These are phyloP conservation scores for Brassica juncea DNA, from an alignment of 345 rosid species.

Conservation along the genomic window DNA sequence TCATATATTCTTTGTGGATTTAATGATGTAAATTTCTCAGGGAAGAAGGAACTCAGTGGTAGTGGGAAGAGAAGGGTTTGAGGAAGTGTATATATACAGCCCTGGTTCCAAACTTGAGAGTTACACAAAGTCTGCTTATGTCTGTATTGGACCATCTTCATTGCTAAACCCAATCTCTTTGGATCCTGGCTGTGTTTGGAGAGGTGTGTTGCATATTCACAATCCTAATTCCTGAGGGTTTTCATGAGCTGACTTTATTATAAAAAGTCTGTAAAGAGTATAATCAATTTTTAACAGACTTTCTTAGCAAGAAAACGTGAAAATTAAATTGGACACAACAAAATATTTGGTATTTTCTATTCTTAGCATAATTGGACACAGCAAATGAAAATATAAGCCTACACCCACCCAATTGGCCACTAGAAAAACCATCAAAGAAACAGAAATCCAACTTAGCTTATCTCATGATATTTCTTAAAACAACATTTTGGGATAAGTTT, in stretches of 20 bases:
- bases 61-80: constrained; percentile 66
- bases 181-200: constrained; percentile 68
- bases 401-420: too few relatives aligned
- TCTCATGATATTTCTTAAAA: too few relatives aligned
- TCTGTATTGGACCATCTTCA: constrained; percentile 70
- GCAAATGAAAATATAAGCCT: too few relatives aligned
- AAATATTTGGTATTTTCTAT: too few relatives aligned
- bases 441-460: too few relatives aligned
- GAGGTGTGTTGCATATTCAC: constrained; percentile 61
- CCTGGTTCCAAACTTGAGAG: constrained; percentile 75
- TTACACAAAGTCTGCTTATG: constrained; percentile 69
- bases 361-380: too few relatives aligned
- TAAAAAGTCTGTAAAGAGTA: background rate
- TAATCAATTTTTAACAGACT: background rate
- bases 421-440: too few relatives aligned
- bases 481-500: too few relatives aligned
- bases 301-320: background rate
- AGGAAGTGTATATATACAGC: constrained; percentile 76
- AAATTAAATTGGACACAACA: too few relatives aligned
- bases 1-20: background rate
- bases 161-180: constrained; percentile 59
- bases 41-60: constrained; percentile 83
- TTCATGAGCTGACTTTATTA: background rate
- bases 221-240: constrained; percentile 64
- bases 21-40: constrained; percentile 39